A percentile compares a stretch with the other conserved stretches of the same genome.
Evolutionary conservation across 23 red algal genomes (phyloP).

Genomic region (Gracilaria vermiculophylla): DNA sequence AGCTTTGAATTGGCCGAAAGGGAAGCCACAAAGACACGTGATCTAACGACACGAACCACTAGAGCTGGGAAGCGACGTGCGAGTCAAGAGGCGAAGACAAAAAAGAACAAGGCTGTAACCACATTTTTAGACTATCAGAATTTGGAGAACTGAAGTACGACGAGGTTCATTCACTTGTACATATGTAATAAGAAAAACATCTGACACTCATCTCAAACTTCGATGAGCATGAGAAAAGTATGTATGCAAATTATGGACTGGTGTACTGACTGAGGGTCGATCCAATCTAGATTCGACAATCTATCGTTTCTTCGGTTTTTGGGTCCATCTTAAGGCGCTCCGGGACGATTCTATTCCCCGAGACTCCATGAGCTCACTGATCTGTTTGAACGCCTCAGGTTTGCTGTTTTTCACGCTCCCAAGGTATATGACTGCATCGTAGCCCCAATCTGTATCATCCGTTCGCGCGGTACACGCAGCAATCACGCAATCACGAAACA

Average conservation of each 20-base stretch:
- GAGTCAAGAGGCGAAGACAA: conserved; percentile 9
- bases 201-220: background rate
- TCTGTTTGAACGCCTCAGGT: conserved; percentile 39
- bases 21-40: background rate
- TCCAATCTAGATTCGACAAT: no score
- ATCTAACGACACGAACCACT: background rate
- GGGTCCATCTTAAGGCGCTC: background rate
- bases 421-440: conserved; percentile 46
- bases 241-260: background rate
- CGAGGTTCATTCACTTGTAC: background rate
- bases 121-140: conserved; percentile 23
- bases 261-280: background rate
- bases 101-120: conserved; percentile 1
- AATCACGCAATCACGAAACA: background rate
- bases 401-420: conserved; percentile 36
- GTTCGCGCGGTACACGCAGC: background rate
- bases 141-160: background rate
- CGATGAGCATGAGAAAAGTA: background rate
- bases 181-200: background rate
- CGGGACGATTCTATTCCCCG: conserved; percentile 21
- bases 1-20: conserved; percentile 18
- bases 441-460: conserved; percentile 43
- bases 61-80: conserved; percentile 1
- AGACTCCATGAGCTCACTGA: conserved; percentile 33
- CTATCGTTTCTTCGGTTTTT: conserved; percentile 11